These are phyloP conservation scores for Podospora pseudocomata DNA, from an alignment of 495 filamentous ascomycete species.

Conservation along the genomic window DNA sequence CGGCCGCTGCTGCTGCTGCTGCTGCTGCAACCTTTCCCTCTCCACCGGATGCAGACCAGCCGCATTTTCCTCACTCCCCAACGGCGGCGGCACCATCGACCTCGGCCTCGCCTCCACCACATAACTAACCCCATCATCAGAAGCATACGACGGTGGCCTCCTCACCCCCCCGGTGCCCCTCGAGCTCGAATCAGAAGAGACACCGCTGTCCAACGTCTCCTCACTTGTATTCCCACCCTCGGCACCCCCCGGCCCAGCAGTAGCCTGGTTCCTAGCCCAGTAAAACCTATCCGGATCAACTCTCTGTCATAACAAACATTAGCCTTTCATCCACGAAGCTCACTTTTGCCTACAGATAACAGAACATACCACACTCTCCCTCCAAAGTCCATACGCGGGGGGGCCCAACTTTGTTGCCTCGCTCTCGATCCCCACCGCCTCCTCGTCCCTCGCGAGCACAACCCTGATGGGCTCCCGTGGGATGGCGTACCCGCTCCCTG, in stretches of 20 bases:
- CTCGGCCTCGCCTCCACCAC: conserved; percentile 59
- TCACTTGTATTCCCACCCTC: conserved; percentile 21
- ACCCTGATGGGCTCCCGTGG: conserved; percentile 61
- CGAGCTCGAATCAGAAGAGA: conserved; percentile 9
- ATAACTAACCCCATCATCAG: conserved; percentile 68
- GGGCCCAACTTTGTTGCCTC: conserved; percentile 59
- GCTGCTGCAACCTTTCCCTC: conserved; percentile 19
- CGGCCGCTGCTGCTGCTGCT: conserved; percentile 17
- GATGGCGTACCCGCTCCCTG: conserved; percentile 51
- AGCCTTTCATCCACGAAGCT: background rate
- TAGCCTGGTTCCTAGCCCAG: conserved; percentile 62
- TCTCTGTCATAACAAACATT: conserved; percentile 43
- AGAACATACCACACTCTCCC: conserved; percentile 70
- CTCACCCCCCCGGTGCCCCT: conserved; percentile 26
- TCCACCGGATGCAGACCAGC: conserved; percentile 43
- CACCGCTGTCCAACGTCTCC: background rate
- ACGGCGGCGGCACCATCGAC: conserved; percentile 42
- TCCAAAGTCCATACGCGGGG: conserved; percentile 85
- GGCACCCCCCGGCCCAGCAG: conserved; percentile 2
- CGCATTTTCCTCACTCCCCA: background rate
- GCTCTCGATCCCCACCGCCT: conserved; percentile 51
- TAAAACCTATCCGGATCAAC: conserved; percentile 76
- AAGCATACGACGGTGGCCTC: conserved; percentile 67
- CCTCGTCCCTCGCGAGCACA: conserved; percentile 59
- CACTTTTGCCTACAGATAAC: background rate